These are phyloP conservation scores for Trichoderma sp. DNA, from an alignment of 2,329 filamentous ascomycete species.

Conservation along the genomic window DNA sequence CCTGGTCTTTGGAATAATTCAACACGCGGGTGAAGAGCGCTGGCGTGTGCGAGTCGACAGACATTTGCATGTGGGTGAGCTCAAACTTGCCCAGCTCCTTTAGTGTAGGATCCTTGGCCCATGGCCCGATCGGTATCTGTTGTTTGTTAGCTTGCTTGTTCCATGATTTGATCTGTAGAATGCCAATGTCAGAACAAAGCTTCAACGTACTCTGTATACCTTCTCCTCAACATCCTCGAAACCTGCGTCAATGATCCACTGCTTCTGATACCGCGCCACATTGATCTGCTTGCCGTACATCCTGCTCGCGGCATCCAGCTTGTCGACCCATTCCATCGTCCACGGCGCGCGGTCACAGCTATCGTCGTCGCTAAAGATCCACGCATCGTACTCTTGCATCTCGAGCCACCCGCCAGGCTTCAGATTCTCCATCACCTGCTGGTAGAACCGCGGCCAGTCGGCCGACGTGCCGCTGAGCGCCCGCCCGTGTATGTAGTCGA, in stretches of 20 bases:
- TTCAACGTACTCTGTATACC: constrained; percentile 31
- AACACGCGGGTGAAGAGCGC: constrained; percentile 43
- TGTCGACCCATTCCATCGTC: constrained; percentile 43
- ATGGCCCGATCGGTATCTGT: constrained; percentile 42
- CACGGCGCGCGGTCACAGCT: constrained; percentile 40
- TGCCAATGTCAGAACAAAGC: not conserved
- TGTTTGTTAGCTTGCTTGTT: not conserved
- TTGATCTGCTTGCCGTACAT: constrained; percentile 43
- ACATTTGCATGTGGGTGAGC: constrained; percentile 45
- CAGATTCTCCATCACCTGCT: constrained; percentile 31
- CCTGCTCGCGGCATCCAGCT: constrained; percentile 39
- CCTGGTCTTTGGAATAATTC: constrained; percentile 43
- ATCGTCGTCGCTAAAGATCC: constrained; percentile 43
- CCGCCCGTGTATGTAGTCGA: constrained; percentile 40
- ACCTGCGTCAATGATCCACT: constrained; percentile 42
- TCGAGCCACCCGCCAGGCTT: constrained; percentile 42
- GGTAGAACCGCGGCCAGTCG: constrained; percentile 37
- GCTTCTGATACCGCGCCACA: constrained; percentile 38
- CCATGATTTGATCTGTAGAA: not conserved
- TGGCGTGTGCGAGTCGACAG: constrained; percentile 44
- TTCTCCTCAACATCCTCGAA: constrained; percentile 39
- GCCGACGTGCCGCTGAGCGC: constrained; percentile 37
- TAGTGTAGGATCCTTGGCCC: constrained; percentile 39
- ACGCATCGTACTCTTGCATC: constrained; percentile 43
- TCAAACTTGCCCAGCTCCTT: constrained; percentile 42